Conservation (phyloP, 73 alveolate species). For the Uronychia setigera region DNA sequence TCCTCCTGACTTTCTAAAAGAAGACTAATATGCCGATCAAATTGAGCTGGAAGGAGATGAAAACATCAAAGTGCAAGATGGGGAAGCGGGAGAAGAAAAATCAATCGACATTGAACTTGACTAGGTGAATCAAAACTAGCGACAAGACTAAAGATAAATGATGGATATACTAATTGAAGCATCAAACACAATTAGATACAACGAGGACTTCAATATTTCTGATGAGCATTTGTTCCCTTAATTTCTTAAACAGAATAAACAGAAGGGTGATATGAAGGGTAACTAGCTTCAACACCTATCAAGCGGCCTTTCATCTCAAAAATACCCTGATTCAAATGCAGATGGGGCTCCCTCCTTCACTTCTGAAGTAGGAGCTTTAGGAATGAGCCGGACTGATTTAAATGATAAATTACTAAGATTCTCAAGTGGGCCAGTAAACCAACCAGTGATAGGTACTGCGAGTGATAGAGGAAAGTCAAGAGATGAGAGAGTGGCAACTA, state of each 20-base stretch:
- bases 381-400: neutral
- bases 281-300: neutral
- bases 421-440: neutral
- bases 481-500: neutral
- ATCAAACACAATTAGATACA: neutral
- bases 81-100: neutral
- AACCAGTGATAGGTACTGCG: no score
- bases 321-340: neutral
- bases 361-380: neutral
- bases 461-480: neutral
- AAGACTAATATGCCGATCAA: neutral
- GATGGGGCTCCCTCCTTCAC: neutral
- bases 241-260: neutral
- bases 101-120: neutral
- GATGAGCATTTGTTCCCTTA: no score
- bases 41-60: neutral
- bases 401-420: neutral
- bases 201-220: neutral
- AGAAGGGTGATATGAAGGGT: neutral
- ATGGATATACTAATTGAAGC: neutral
- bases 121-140: neutral
- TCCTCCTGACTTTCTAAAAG: neutral
- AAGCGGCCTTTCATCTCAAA: neutral
- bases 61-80: neutral
- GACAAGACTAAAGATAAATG: neutral